phyloP scores from a whole-genome alignment of 2,329 filamentous ascomycete species.

The Neonectria hederae region DNA sequence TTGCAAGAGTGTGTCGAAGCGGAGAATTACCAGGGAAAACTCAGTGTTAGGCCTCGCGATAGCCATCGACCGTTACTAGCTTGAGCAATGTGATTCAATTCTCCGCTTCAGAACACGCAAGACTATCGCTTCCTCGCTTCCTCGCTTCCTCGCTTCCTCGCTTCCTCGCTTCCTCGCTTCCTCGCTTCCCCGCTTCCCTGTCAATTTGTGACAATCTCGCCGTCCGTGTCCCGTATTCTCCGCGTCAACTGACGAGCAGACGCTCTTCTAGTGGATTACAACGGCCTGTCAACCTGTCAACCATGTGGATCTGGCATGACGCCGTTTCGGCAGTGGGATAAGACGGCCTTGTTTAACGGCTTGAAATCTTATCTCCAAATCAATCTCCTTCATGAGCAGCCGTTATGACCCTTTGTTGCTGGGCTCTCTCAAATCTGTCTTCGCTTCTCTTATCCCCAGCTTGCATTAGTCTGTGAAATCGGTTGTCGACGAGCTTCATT shows the following conservation, averaged over 20 bases:
- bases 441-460: neutral
- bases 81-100: neutral
- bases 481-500: neutral
- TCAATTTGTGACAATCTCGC: neutral
- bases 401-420: neutral
- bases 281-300: neutral
- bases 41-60: neutral
- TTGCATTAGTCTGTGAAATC: neutral
- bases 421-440: neutral
- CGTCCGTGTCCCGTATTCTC: neutral
- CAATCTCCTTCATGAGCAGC: neutral
- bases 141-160: too few species aligned
- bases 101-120: neutral
- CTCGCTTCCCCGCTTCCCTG: neutral
- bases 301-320: conserved; percentile 4
- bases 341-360: neutral
- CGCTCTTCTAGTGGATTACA: neutral
- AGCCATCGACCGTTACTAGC: neutral
- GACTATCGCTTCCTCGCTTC: neutral
- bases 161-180: too few species aligned
- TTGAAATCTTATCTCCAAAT: conserved; percentile 1
- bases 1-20: neutral
- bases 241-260: conserved; percentile 13
- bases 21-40: conserved; percentile 3
- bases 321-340: neutral